Base-by-base conservation (phyloP, 1,284 basidiomycete genomes). In the Phlebopus sp. region DNA sequence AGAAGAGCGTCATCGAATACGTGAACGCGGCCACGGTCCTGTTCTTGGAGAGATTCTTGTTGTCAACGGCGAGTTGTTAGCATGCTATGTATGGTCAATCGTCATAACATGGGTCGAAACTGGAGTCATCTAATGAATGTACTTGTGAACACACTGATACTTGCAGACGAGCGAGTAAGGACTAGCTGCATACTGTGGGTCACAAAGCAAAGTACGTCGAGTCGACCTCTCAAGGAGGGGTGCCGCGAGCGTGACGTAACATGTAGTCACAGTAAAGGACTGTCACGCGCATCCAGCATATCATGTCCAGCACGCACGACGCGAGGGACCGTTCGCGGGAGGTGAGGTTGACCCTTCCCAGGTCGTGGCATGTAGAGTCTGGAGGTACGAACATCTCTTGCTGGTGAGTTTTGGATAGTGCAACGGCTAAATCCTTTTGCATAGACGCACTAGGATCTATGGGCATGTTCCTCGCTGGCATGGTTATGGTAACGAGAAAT, bases 401-500 rank as follows among this genome's bases (percentile, higher is more conserved):
- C 14, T 13, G 14, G 35, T 23, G 2, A 1, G 19, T 42, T 11
- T 29, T 2, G 10, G 27, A 29, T 2, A 19, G 27, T 37, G n/a
- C n/a, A n/a, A n/a, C n/a, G 17, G 42, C 25, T 38, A 9, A 54
- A 13, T 11, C 27, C 14, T 32, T 14, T 36, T 18, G 32, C 29
- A n/a, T 54, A 88, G 86, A 89, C 56, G 69, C 73, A 9, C 58
- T 84, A 42, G 74, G 73, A 15, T 77, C 82, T 2, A 75, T 79
- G 34, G 80, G 81, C 37, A 86, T 90, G 85, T 81, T 90, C 58
- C 67, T 88, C 18, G 81, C 84, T 13, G 86, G 86, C 44, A 69
- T 86, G 42, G 84, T 89, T 51, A 84, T 90, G 78, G 79, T 90
- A 36, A 84, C 86, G 37, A 76, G 84, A 44, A 90, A 90, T 58